Base-by-base conservation (phyloP, 805 yeast species). In the Metschnikowia peoriensis region DNA sequence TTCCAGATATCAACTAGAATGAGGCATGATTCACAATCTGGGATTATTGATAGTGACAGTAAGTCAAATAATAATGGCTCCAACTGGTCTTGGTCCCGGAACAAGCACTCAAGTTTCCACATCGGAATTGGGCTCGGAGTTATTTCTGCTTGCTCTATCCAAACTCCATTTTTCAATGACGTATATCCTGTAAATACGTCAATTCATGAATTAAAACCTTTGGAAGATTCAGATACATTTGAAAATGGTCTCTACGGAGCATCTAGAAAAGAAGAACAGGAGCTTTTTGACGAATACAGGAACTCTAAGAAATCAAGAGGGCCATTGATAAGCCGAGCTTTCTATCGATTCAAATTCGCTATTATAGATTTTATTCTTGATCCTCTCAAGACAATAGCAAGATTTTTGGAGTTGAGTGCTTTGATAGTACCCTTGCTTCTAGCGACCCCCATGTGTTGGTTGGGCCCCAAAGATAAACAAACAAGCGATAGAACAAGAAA, bases 381-480 rank as follows among this genome's bases (percentile, higher is more conserved):
- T 55, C 97, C 97, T 0, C 28, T 85, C 1, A 72, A 82, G 1
- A 89, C 96, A 0, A 59, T 85, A 38, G 71, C 82, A 0, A 73
- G 99, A 40, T 88, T 92, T 60, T 38, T 85, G 7, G 89, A 91
- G 63, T 71, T 93, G 44, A 72, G 87, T 0, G 53, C 72, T 1
- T 69, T 92, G 1, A 88, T 93, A 53, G 45, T 85, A 1, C 98
- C 98, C 0, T 79, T 91, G 6, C 54, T 89, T 3, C 37, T 84
- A 7, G 49, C 78, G 0, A 76, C 82, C n/a, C 97, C 97, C 0
- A 71, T 89, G 4, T 80, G 79, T 39, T 78, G 74, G 69, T 73
- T 80, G 56, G 90, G 88, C 0, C 70, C 75, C 14, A 67, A 69
- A 43, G 68, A 66, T 73, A 44, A 82, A 28, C 47, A 53, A 16